A percentile compares a stretch with the other conserved stretches of the same genome.
Conservation (phyloP, 2,329 filamentous ascomycete species). For the Fonsecaea erecta region DNA sequence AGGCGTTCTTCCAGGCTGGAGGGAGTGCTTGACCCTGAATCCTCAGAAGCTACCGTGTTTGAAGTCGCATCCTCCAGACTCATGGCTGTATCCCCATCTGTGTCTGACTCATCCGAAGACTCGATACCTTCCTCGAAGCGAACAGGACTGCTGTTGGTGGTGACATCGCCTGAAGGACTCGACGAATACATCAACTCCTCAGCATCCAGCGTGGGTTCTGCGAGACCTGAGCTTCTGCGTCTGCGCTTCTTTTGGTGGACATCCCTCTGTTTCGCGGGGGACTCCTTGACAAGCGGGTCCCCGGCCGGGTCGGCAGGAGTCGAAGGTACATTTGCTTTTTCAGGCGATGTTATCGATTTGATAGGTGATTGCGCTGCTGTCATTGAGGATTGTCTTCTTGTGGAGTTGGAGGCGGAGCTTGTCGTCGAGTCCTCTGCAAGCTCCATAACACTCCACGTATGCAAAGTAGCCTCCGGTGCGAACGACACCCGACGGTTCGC, state of each 20-base stretch:
- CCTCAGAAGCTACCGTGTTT: conserved; percentile 67
- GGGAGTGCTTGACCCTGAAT: conserved; percentile 62
- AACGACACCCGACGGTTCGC: conserved; percentile 95
- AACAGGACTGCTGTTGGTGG: conserved; percentile 45
- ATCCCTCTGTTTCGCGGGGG: conserved; percentile 68
- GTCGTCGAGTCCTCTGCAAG: conserved; percentile 85
- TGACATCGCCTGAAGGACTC: conserved; percentile 59
- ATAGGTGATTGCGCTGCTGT: conserved; percentile 43
- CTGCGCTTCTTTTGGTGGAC: conserved; percentile 59
- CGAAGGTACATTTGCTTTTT: conserved; percentile 59
- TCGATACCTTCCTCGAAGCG: conserved; percentile 56
- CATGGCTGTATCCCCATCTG: conserved; percentile 80
- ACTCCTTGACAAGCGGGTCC: conserved; percentile 61
- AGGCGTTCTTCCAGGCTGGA: conserved; percentile 81
- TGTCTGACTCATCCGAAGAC: conserved; percentile 56
- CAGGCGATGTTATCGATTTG: conserved; percentile 23
- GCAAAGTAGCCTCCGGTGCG: conserved; percentile 92
- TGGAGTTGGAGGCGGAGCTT: conserved; percentile 73
- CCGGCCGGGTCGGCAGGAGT: conserved; percentile 66
- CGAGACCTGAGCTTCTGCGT: conserved; percentile 66
- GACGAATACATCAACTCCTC: conserved; percentile 71
- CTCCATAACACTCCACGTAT: conserved; percentile 95
- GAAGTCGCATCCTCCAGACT: conserved; percentile 78
- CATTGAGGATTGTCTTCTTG: conserved; percentile 71
- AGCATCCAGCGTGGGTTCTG: conserved; percentile 51